A percentile compares a stretch with the other conserved stretches of the same genome.
Evolutionary conservation across 345 rosid species (phyloP).

Genomic region (Euclidium syriacum): DNA sequence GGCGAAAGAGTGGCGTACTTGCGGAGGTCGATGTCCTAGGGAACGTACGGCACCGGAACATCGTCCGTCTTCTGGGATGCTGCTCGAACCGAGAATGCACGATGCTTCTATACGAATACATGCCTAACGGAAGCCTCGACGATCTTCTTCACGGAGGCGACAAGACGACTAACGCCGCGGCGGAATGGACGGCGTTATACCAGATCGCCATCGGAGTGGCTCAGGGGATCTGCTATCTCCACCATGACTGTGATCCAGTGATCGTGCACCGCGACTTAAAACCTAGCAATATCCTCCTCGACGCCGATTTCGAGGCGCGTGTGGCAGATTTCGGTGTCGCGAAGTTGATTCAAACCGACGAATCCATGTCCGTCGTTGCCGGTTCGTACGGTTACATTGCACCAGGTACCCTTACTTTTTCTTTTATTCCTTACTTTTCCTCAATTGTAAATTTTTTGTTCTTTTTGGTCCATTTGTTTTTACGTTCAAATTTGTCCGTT

Average conservation of each 20-base stretch:
- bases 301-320: slow-evolving; percentile 92
- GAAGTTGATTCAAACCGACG: slow-evolving; percentile 73
- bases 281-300: slow-evolving; percentile 84
- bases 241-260: slow-evolving; percentile 96
- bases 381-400: slow-evolving; percentile 99
- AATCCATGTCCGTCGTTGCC: slow-evolving; percentile 99
- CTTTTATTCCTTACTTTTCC: not conserved
- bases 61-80: slow-evolving; percentile 85
- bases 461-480: slow-evolving; percentile 2
- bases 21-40: slow-evolving; percentile 96
- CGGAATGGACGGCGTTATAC: slow-evolving; percentile 81
- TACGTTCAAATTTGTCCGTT: not conserved
- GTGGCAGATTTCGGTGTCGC: slow-evolving; percentile 99
- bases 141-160: slow-evolving; percentile 74
- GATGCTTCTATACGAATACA: slow-evolving; percentile 90
- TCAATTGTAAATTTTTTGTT: not conserved
- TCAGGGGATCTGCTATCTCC: slow-evolving; percentile 96
- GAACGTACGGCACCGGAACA: slow-evolving; percentile 82
- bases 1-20: slow-evolving; percentile 61
- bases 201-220: slow-evolving; percentile 95
- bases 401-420: slow-evolving; percentile 53
- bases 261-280: slow-evolving; percentile 96
- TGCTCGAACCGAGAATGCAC: slow-evolving; percentile 89
- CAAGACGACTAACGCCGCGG: slow-evolving; percentile 57
- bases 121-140: slow-evolving; percentile 91